phyloP scores from a whole-genome alignment of 2,329 filamentous ascomycete species.

The Stemphylium beticola region DNA sequence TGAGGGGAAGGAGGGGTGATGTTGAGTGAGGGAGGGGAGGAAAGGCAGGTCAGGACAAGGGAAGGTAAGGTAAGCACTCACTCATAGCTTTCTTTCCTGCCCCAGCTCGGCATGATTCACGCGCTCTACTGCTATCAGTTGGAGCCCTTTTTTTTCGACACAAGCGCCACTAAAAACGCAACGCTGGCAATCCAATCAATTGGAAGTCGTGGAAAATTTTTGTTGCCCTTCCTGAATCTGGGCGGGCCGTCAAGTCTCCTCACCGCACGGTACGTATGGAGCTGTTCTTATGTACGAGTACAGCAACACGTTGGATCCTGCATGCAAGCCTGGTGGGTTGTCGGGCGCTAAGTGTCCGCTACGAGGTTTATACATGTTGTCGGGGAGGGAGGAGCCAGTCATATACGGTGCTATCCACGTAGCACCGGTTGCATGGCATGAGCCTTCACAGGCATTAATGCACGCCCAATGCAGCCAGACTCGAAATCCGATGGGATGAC shows the following conservation, averaged over 20 bases:
- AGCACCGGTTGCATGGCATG: conserved; percentile 9
- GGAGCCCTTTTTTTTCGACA: neutral
- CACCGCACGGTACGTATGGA: conserved; percentile 20
- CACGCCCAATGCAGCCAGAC: conserved; percentile 13
- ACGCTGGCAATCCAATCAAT: conserved; percentile 15
- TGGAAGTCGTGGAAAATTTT: conserved; percentile 7
- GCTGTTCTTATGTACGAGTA: conserved; percentile 20
- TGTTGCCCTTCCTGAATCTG: conserved; percentile 20
- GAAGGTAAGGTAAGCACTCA: conserved; percentile 33
- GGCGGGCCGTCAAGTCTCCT: conserved; percentile 17
- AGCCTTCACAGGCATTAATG: conserved; percentile 12
- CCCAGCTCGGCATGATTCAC: conserved; percentile 49
- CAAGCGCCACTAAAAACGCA: conserved; percentile 13
- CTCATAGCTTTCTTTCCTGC: conserved; percentile 50
- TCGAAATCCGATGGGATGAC: conserved; percentile 4
- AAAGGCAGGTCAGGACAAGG: conserved; percentile 14
- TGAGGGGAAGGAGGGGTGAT: conserved; percentile 14
- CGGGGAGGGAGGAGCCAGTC: conserved; percentile 14
- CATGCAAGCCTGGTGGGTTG: conserved; percentile 16
- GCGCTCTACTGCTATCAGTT: conserved; percentile 26
- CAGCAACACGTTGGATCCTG: conserved; percentile 15
- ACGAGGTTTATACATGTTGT: conserved; percentile 8
- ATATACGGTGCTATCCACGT: conserved; percentile 7
- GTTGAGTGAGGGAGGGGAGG: conserved; percentile 9
- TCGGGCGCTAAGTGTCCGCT: conserved; percentile 15